A percentile compares a stretch with the other conserved stretches of the same genome.
Evolutionary conservation across 495 filamentous ascomycete species (phyloP).

Genomic region (Hypoxylon rickii): DNA sequence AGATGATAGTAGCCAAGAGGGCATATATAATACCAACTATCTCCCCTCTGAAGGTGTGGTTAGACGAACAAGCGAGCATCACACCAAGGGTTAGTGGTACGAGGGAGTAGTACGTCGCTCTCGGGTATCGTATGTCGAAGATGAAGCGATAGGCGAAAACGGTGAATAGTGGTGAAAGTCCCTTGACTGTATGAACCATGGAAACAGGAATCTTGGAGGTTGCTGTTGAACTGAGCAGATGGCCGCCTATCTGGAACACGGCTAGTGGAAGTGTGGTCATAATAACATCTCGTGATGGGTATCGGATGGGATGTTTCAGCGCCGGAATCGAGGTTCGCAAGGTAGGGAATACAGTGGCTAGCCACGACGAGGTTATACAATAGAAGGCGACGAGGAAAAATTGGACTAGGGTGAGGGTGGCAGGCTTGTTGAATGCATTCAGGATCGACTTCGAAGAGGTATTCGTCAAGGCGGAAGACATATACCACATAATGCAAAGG

Average conservation of each 20-base stretch:
- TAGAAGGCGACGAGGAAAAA: constrained; percentile 91
- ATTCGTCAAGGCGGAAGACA: constrained; percentile 92
- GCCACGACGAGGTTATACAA: constrained; percentile 77
- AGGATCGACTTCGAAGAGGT: constrained; percentile 97
- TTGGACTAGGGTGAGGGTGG: constrained; percentile 93
- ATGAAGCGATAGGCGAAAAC: constrained; percentile 90
- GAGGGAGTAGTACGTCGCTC: constrained; percentile 88
- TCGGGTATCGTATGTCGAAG: constrained; percentile 85
- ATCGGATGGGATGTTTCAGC: constrained; percentile 78
- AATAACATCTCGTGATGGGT: constrained; percentile 83
- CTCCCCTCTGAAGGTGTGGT: constrained; percentile 73
- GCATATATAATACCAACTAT: constrained; percentile 87
- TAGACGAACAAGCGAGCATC: constrained; percentile 91
- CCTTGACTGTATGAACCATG: constrained; percentile 98
- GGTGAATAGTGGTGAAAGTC: constrained; percentile 95
- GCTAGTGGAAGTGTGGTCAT: constrained; percentile 86
- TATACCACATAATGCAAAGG: constrained; percentile 89
- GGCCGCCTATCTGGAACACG: constrained; percentile 89
- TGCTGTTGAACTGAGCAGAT: constrained; percentile 90
- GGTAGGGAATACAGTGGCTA: constrained; percentile 69
- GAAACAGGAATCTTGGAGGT: constrained; percentile 95
- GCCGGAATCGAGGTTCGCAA: constrained; percentile 73
- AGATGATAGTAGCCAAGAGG: constrained; percentile 84
- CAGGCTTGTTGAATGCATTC: constrained; percentile 87
- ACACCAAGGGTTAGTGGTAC: constrained; percentile 91